Evolutionary conservation across 768 basidiomycete genomes (phyloP), one percentile per base, ranked within the genome.

Genomic region (Sutorius australiensis): DNA sequence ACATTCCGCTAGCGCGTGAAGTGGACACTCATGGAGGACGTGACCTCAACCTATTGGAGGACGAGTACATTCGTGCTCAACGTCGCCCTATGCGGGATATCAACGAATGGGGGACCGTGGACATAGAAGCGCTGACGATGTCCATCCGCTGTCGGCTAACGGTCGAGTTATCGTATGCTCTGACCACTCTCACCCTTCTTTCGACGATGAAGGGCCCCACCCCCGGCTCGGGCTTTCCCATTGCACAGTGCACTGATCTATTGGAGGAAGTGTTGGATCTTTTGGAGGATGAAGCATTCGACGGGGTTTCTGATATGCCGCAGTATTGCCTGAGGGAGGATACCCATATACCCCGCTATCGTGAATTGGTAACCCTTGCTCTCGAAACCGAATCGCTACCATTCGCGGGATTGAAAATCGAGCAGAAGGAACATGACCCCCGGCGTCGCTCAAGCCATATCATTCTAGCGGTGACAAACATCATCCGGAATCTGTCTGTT

Each of bases 101-200:
- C 57, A 84, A 86, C 64, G 92, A 95, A 48, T 92, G 94, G 84
- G 93, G 92, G 19, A 78, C 77, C 8, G 82, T 95, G 46, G 95
- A 98, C 61, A 84, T 98, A 53, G 94, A 97, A 64, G 84, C 84
- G n/a, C 77, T 99, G 46, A 86, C 85, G n/a, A 86, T 99, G 87
- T 89, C 90, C 30, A 73, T 99, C 37, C 87, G 94, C 31, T 95
- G 90, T 33, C 79, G 95, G 33, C 72, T 98, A 38, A 79, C 85
- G 9, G 77, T 82, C 42, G 95, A 99, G 68, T 73, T 95, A 48
- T 87, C 93, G 4, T 98, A 94, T 66, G 92, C 89, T 5, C 73
- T 99, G 59, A 92, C 93, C 19, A 90, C 91, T 5, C 77, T 98
- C 59, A 86, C 86, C 4, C 74, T 95, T 64, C 73, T 97, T 51